A percentile compares a stretch with the other conserved stretches of the same genome.
phyloP scores from a whole-genome alignment of 192 early-diverging fungal genomes.

The Jimgerdemannia flammicorona region DNA sequence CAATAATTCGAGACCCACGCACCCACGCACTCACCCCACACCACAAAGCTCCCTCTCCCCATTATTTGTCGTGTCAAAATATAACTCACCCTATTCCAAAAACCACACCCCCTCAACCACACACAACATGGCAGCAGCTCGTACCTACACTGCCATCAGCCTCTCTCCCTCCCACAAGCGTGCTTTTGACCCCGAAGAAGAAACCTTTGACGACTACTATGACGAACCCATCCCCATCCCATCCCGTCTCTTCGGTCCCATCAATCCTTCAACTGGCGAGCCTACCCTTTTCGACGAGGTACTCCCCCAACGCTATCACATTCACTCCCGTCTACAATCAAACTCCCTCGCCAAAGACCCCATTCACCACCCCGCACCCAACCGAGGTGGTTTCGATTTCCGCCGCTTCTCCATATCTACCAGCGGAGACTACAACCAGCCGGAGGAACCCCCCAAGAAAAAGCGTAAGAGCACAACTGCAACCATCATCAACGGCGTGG shows the following conservation, averaged over 20 bases:
- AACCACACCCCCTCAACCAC: no score
- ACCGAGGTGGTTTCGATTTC: background rate
- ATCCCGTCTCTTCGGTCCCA: background rate
- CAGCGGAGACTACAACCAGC: background rate
- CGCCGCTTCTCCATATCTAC: background rate
- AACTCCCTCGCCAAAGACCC: background rate
- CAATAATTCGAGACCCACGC: no score
- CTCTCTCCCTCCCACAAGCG: background rate
- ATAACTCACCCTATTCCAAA: no score
- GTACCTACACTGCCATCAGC: background rate
- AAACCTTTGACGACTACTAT: background rate
- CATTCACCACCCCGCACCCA: background rate
- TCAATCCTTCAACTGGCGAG: background rate
- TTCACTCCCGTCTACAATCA: background rate
- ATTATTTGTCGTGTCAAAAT: no score
- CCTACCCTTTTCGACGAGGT: background rate
- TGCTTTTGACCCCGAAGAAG: background rate
- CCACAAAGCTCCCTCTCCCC: no score
- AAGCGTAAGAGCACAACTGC: constrained; percentile 22
- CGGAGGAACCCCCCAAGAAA: constrained; percentile 28
- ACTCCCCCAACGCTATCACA: background rate
- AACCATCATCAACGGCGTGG: constrained; percentile 23
- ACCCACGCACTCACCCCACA: no score
- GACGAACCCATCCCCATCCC: background rate
- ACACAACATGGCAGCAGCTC: background rate